Evolutionary conservation across 1,284 basidiomycete species (phyloP), one percentile per base, ranked within the genome.

Genomic region (Trichosporon coremiiforme): DNA sequence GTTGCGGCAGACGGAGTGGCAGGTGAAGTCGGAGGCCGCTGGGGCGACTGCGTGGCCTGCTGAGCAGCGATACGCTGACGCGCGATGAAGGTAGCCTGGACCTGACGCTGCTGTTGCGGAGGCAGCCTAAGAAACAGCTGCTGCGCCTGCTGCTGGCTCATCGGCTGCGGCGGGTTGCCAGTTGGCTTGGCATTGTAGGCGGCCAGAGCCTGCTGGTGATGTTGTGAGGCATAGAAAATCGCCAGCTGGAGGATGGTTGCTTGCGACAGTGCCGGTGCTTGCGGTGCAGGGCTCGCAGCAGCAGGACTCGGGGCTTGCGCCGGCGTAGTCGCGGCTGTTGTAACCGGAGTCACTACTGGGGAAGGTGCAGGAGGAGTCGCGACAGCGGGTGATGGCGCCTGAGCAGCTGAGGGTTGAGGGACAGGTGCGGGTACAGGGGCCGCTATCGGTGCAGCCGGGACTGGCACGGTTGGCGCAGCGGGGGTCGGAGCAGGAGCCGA

Each of bases 81-180:
- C 2, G 68, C 66, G 20, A 73, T 66, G 22, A 47, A 73, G 4
- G 66, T 70, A 15, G 66, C 50, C 20, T 73, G 72, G 20, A 71
- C 45, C 41, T 74, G 72, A 2, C 53, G 68, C 64, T 71, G 73
- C 35, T 70, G 70, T n/a, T 74, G 70, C 2, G 71, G 60, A 55
- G 74, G 67, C 22, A 73, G 41, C 1, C 66, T 41, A 2, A 68
- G 36, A 35, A 73, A 71, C 29, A 68, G 50, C 33, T 69, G 64
- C 47, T 71, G 71, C 22, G 70, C 41, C 60, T 71, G 74, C 45
- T 68, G 31, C 1, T 65, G 72, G 0, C 70, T 71, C 25, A 73
- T 66, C 5, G 69, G 67, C 17, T 35, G 57, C 2, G 66, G 64
- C 25, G 66, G 60, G 2, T 62, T 50, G 7, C 47, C 60, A 2